Conservation (phyloP, 768 basidiomycete species). For the Rhodotorula taiwanensis region DNA sequence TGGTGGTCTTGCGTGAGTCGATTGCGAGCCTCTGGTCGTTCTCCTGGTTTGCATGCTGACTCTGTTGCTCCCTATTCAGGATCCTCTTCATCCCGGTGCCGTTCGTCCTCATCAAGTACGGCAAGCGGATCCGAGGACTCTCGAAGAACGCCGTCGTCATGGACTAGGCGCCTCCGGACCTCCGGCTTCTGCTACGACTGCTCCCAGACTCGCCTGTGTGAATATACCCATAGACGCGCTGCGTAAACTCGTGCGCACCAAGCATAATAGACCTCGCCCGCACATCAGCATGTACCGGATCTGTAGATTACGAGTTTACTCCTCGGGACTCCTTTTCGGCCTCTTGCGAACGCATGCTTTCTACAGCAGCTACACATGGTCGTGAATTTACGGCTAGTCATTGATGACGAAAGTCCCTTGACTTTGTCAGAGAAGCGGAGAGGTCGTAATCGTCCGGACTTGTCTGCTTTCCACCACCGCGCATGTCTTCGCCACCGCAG, state of each 20-base stretch:
- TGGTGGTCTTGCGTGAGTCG: constrained; percentile 28
- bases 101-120: constrained; percentile 31
- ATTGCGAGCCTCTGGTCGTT: not conserved
- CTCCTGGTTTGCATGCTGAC: not conserved
- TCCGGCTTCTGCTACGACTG: not conserved
- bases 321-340: too few relatives aligned
- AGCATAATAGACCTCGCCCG: too few relatives aligned
- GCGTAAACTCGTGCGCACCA: too few relatives aligned
- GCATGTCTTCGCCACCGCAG: not conserved
- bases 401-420: too few relatives aligned
- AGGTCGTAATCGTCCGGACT: not conserved
- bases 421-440: too few relatives aligned
- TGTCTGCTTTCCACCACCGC: not conserved
- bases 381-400: too few relatives aligned
- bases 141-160: constrained; percentile 12
- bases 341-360: too few relatives aligned
- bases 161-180: not conserved
- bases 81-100: constrained; percentile 31
- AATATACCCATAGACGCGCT: too few relatives aligned
- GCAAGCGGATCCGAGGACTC: constrained; percentile 29
- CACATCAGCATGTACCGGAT: too few relatives aligned
- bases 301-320: too few relatives aligned
- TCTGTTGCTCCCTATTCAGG: not conserved
- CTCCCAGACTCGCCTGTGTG: too few relatives aligned
- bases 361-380: too few relatives aligned